phyloP scores from a whole-genome alignment of 352 stramenopile species.

The Pythium volutum region DNA sequence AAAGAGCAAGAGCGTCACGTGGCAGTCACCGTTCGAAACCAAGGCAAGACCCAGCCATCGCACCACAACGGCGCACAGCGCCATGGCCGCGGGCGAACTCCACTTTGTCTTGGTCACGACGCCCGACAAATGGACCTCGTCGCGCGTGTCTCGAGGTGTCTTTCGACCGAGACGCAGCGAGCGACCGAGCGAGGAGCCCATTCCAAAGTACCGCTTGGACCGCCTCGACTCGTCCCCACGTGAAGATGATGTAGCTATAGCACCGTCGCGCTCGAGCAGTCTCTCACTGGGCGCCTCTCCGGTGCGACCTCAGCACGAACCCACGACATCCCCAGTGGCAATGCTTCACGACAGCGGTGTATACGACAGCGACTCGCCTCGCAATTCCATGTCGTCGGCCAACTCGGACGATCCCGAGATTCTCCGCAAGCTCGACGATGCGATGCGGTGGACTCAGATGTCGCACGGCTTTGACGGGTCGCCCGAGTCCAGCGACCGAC shows the following conservation, averaged over 20 bases:
- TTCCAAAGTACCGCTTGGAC: conserved; percentile 11
- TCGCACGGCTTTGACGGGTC: not conserved
- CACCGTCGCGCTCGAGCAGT: not conserved
- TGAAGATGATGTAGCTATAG: not conserved
- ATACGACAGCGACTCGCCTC: conserved; percentile 15
- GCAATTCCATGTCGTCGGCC: conserved; percentile 14
- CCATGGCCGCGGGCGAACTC: conserved; percentile 4
- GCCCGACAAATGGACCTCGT: conserved; percentile 9
- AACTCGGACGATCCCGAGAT: conserved; percentile 14
- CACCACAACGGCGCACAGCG: not conserved
- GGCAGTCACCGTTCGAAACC: conserved; percentile 24
- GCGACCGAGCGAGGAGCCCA: not conserved
- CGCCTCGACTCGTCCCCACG: conserved; percentile 17
- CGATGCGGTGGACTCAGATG: conserved; percentile 1
- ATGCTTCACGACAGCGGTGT: conserved; percentile 17
- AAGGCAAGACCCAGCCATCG: conserved; percentile 13
- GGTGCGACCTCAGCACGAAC: not conserved
- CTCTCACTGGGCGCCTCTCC: not conserved
- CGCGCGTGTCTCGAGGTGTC: not conserved
- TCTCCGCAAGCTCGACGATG: conserved; percentile 3
- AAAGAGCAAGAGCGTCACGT: conserved; percentile 26
- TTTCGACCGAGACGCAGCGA: not conserved
- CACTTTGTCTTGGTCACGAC: conserved; percentile 23
- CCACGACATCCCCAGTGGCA: not conserved
- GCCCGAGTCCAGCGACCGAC: not conserved